A percentile compares a stretch with the other conserved stretches of the same genome.
These are phyloP conservation scores for Dujonia santamariae DNA, from an alignment of 1,139 yeast species.

Conservation along the genomic window DNA sequence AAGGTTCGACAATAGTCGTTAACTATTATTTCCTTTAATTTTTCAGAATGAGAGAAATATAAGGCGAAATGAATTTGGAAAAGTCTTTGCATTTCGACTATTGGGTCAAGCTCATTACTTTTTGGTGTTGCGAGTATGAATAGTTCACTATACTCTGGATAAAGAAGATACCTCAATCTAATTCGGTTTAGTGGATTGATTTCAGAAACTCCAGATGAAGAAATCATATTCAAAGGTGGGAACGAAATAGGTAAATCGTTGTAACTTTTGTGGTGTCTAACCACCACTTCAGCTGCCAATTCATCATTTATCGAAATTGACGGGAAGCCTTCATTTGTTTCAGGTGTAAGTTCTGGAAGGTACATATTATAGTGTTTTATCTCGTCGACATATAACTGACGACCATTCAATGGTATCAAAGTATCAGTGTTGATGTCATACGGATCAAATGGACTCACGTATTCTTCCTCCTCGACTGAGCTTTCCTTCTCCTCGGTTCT, in stretches of 20 bases:
- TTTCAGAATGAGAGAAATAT: conserved; percentile 37
- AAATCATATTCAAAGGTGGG: conserved; percentile 27
- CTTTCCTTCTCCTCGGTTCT: conserved; percentile 6
- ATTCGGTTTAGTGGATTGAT: conserved; percentile 30
- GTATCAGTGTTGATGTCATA: conserved; percentile 35
- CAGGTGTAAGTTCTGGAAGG: conserved; percentile 20
- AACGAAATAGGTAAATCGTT: conserved; percentile 34
- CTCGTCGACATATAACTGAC: conserved; percentile 33
- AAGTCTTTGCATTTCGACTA: conserved; percentile 62
- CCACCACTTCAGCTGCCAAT: conserved; percentile 30
- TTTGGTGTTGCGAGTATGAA: conserved; percentile 45
- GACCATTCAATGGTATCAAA: conserved; percentile 25
- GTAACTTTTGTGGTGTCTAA: conserved; percentile 28
- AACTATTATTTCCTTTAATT: conserved; percentile 32
- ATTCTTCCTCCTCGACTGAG: conserved; percentile 8
- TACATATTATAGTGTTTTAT: conserved; percentile 20
- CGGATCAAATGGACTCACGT: conserved; percentile 28
- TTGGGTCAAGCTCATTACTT: conserved; percentile 63
- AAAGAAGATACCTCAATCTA: conserved; percentile 35
- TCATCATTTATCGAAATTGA: conserved; percentile 20
- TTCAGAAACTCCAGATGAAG: conserved; percentile 13
- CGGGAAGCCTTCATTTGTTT: conserved; percentile 1
- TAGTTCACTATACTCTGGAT: conserved; percentile 41
- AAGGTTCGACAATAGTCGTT: conserved; percentile 32
- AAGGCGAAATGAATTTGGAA: conserved; percentile 42